Evolutionary conservation across 495 filamentous ascomycete species (phyloP).

Genomic region (Xylaria venustula): DNA sequence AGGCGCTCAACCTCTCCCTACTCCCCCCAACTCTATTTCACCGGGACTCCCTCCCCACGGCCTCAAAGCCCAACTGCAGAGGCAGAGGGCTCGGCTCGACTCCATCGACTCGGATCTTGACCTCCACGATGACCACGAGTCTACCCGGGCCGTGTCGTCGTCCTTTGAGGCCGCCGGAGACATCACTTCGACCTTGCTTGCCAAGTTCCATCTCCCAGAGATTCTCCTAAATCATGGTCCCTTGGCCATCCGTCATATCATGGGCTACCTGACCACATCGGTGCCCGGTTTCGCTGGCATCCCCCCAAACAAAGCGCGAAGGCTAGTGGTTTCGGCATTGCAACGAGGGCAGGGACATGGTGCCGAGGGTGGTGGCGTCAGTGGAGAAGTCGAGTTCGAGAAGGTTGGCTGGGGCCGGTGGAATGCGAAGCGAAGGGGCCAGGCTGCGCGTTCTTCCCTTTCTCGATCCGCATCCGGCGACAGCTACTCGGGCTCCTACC

Average conservation of each 20-base stretch:
- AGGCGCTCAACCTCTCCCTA: constrained; percentile 67
- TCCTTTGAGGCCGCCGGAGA: constrained; percentile 70
- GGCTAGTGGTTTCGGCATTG: constrained; percentile 80
- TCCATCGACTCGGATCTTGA: constrained; percentile 88
- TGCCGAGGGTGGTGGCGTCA: constrained; percentile 61
- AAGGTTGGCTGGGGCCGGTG: constrained; percentile 98
- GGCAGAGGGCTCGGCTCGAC: constrained; percentile 57
- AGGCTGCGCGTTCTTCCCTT: constrained; percentile 51
- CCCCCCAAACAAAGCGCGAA: constrained; percentile 85
- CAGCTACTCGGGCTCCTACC: constrained; percentile 47
- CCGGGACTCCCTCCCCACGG: constrained; percentile 81
- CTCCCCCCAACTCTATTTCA: constrained; percentile 95
- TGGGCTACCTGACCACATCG: constrained; percentile 86
- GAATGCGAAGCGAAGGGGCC: constrained; percentile 76
- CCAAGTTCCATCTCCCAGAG: constrained; percentile 86
- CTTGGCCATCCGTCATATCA: constrained; percentile 90
- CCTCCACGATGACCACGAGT: constrained; percentile 69
- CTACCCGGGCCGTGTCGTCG: constrained; percentile 47
- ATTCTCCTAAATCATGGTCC: constrained; percentile 89
- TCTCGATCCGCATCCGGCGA: constrained; percentile 37
- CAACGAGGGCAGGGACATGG: constrained; percentile 63
- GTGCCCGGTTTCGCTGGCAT: constrained; percentile 92
- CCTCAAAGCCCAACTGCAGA: constrained; percentile 61
- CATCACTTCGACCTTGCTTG: constrained; percentile 83
- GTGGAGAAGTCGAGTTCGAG: constrained; percentile 83